Conservation (phyloP, 371 early-diverging fungal species). For the Rhizopus delemar region DNA sequence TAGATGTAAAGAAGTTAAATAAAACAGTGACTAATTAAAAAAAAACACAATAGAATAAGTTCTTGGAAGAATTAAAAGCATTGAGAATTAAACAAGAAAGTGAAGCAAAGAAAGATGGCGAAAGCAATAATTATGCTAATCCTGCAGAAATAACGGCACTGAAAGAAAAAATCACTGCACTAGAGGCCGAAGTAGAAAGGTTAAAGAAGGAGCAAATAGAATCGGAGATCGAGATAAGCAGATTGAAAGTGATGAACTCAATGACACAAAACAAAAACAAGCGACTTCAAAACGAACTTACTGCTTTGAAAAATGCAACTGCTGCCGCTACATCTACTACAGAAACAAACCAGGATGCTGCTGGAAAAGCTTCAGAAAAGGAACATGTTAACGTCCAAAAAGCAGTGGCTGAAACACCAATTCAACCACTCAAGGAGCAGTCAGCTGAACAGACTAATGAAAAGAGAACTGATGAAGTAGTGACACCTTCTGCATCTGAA, state of each 20-base stretch:
- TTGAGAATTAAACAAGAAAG: background rate
- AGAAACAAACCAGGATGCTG: background rate
- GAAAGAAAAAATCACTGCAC: slow-evolving; percentile 6
- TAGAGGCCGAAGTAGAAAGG: slow-evolving; percentile 11
- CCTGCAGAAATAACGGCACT: slow-evolving; percentile 4
- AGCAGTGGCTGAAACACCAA: background rate
- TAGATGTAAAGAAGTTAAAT: background rate
- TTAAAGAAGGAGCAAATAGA: slow-evolving; percentile 6
- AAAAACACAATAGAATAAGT: slow-evolving; percentile 3
- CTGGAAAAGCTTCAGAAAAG: background rate
- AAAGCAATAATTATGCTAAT: background rate
- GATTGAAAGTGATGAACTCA: slow-evolving; percentile 23
- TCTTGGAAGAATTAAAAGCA: background rate
- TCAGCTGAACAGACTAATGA: background rate
- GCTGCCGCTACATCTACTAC: background rate
- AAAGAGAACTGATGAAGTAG: background rate
- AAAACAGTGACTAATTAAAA: background rate
- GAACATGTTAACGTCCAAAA: no score
- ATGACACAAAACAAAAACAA: slow-evolving; percentile 21
- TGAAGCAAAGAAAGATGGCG: background rate
- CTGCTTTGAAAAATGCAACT: slow-evolving; percentile 5
- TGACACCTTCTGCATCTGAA: background rate
- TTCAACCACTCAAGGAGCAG: background rate
- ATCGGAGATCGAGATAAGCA: slow-evolving; percentile 9
- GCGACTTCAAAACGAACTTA: slow-evolving; percentile 21